phyloP scores from a whole-genome alignment of 2,329 filamentous ascomycete species.

The Ilyonectria mors-panacis region DNA sequence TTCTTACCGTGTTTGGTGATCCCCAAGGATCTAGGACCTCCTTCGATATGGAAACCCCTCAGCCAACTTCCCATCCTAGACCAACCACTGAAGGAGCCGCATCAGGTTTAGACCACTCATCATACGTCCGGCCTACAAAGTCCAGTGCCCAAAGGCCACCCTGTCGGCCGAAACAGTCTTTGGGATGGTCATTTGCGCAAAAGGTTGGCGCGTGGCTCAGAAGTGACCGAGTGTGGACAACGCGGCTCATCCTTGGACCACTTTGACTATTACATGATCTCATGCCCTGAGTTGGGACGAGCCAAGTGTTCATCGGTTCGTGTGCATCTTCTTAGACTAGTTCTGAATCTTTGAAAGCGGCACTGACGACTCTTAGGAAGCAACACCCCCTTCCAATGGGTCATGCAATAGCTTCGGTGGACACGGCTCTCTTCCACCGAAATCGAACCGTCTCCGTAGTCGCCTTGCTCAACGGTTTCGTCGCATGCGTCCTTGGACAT shows the following conservation, averaged over 20 bases:
- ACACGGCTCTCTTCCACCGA: constrained; percentile 41
- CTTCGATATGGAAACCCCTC: neutral
- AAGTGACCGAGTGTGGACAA: neutral
- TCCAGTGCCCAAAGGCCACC: neutral
- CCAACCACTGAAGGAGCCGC: neutral
- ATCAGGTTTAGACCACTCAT: neutral
- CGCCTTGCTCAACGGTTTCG: constrained; percentile 45
- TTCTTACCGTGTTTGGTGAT: neutral
- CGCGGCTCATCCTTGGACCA: constrained; percentile 9
- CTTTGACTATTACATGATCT: constrained; percentile 24
- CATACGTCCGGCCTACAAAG: neutral
- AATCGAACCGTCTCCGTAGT: constrained; percentile 43
- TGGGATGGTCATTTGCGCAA: neutral
- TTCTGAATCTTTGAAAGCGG: neutral
- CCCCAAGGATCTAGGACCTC: neutral
- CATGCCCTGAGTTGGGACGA: constrained; percentile 36
- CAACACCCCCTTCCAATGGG: constrained; percentile 24
- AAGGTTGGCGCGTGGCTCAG: neutral
- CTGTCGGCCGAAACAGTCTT: neutral
- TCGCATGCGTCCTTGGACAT: constrained; percentile 45
- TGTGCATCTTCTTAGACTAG: neutral
- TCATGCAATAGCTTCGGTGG: constrained; percentile 33
- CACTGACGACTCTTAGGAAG: constrained; percentile 27
- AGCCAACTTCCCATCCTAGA: neutral
- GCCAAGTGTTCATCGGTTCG: constrained; percentile 12